Conservation (phyloP, 1,284 basidiomycete species). For the Ganoderma multipileum region DNA sequence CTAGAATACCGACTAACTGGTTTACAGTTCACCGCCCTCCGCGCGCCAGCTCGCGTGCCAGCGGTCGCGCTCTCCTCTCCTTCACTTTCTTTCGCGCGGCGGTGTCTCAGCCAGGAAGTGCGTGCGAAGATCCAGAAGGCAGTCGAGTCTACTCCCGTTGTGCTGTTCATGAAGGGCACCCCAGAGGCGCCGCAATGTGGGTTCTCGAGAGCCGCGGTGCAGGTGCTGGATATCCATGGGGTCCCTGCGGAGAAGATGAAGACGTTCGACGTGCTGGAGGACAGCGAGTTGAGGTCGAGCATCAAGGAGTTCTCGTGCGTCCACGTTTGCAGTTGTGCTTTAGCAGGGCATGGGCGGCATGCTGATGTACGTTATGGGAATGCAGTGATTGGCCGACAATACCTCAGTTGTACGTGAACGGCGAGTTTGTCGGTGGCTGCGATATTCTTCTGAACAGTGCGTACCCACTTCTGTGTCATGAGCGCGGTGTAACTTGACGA, state of each 20-base stretch:
- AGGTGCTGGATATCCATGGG: conserved; percentile 90
- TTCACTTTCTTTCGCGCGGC: conserved; percentile 38
- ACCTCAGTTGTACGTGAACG: conserved; percentile 94
- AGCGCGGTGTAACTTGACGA: background rate
- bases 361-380: conserved; percentile 20
- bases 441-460: conserved; percentile 91
- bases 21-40: conserved; percentile 28
- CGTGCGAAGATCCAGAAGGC: conserved; percentile 61
- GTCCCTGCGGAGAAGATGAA: conserved; percentile 83
- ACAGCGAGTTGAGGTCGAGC: conserved; percentile 80
- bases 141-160: conserved; percentile 76
- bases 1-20: background rate
- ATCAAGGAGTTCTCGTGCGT: conserved; percentile 97
- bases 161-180: conserved; percentile 94
- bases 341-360: conserved; percentile 43
- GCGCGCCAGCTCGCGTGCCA: conserved; percentile 30
- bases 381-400: conserved; percentile 96
- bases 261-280: conserved; percentile 91
- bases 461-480: background rate
- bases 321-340: background rate
- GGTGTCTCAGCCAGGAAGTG: conserved; percentile 54
- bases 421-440: conserved; percentile 96
- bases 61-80: conserved; percentile 30
- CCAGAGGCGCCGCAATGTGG: conserved; percentile 80
- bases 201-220: conserved; percentile 93